Evolutionary conservation across 495 filamentous ascomycete genomes (phyloP).

Genomic region (Aspergillus funiculosus): DNA sequence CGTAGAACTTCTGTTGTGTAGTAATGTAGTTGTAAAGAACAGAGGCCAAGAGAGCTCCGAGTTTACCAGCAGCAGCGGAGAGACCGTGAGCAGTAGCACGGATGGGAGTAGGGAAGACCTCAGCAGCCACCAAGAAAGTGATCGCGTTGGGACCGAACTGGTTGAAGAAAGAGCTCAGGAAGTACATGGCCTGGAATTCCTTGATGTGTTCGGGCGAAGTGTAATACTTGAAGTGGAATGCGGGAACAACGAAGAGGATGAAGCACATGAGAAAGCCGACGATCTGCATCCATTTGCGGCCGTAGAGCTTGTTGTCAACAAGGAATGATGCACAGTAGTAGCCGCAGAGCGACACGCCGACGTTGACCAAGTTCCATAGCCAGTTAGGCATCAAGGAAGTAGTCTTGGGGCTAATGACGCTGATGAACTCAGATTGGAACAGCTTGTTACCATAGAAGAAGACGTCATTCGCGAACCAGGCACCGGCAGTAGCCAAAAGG

Average conservation of each 20-base stretch:
- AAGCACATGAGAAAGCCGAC: constrained; percentile 82
- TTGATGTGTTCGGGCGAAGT: constrained; percentile 57
- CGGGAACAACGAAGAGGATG: constrained; percentile 79
- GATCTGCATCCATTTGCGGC: constrained; percentile 88
- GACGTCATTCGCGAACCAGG: constrained; percentile 88
- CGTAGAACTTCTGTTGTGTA: constrained; percentile 70
- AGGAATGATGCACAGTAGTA: constrained; percentile 79
- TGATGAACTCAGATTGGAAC: constrained; percentile 84
- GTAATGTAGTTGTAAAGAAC: constrained; percentile 86
- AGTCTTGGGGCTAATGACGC: constrained; percentile 56
- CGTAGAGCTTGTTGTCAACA: constrained; percentile 88
- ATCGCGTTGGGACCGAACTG: constrained; percentile 91
- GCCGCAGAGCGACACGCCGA: constrained; percentile 71
- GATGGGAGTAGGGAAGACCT: constrained; percentile 84
- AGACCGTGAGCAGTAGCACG: constrained; percentile 88
- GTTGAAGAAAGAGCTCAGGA: constrained; percentile 90
- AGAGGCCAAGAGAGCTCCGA: constrained; percentile 74
- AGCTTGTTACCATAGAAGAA: constrained; percentile 99
- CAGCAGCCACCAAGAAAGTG: constrained; percentile 86
- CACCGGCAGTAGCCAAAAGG: constrained; percentile 73
- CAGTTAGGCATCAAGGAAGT: constrained; percentile 71
- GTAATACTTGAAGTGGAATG: constrained; percentile 79
- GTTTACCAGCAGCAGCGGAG: constrained; percentile 76
- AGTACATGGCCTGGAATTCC: constrained; percentile 88
- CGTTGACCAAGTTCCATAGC: constrained; percentile 87